These are phyloP conservation scores for Gymnopilus dilepis DNA, from an alignment of 768 basidiomycete genomes.

Conservation along the genomic window DNA sequence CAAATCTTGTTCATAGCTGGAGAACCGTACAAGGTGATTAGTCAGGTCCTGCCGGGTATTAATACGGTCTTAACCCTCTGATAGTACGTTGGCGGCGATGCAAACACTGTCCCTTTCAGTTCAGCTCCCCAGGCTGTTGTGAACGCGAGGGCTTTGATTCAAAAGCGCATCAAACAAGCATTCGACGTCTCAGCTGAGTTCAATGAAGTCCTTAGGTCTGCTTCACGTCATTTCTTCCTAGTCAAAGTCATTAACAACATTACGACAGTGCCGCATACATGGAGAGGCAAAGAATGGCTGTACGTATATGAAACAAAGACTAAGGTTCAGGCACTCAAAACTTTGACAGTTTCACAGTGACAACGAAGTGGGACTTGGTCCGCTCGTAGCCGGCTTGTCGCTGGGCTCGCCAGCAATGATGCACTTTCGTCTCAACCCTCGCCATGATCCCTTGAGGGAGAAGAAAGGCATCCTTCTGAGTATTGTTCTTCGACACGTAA, in stretches of 20 bases:
- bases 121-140: conserved; percentile 62
- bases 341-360: conserved; percentile 75
- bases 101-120: conserved; percentile 70
- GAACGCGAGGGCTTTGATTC: conserved; percentile 63
- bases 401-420: conserved; percentile 79
- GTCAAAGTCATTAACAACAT: background rate
- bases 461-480: conserved; percentile 49
- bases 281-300: conserved; percentile 86
- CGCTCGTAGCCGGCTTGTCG: conserved; percentile 75
- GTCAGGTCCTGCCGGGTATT: background rate
- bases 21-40: conserved; percentile 73
- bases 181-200: conserved; percentile 49
- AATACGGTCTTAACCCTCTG: background rate
- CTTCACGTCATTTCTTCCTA: background rate
- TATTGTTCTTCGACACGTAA: conserved; percentile 71
- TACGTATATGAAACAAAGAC: conserved; percentile 37
- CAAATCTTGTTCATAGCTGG: conserved; percentile 54
- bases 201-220: conserved; percentile 75
- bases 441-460: conserved; percentile 37
- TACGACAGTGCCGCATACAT: conserved; percentile 73
- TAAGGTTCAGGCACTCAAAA: background rate
- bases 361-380: conserved; percentile 74
- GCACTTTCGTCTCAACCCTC: conserved; percentile 69
- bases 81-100: conserved; percentile 81
- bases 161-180: conserved; percentile 54